Evolutionary conservation across 352 stramenopile genomes (phyloP).

Genomic region (Thalassiosira livingstoniorum): DNA sequence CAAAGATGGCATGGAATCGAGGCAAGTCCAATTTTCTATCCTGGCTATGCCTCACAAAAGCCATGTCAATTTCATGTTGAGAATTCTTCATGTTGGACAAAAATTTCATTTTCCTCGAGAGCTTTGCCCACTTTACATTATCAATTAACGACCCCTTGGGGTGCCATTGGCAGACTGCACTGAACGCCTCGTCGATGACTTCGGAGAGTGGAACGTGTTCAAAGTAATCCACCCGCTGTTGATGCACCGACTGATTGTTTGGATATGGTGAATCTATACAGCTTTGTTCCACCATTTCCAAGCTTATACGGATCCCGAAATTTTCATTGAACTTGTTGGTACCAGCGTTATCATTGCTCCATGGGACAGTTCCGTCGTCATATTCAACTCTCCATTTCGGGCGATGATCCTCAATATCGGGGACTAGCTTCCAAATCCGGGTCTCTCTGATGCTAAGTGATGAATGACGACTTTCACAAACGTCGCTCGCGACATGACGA

Average conservation of each 20-base stretch:
- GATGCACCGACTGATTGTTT: conserved; percentile 32
- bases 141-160: conserved; percentile 54
- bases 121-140: conserved; percentile 74
- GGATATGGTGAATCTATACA: conserved; percentile 45
- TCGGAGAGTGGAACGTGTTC: conserved; percentile 50
- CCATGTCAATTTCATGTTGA: conserved; percentile 66
- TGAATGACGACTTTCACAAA: conserved; percentile 27
- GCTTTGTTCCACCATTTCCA: conserved; percentile 40
- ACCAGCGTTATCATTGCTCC: conserved; percentile 34
- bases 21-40: conserved; percentile 49
- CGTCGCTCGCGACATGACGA: conserved; percentile 46
- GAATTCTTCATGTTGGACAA: conserved; percentile 60
- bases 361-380: conserved; percentile 53
- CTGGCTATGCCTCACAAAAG: conserved; percentile 55
- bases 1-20: conserved; percentile 52
- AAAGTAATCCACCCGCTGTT: conserved; percentile 65
- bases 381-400: conserved; percentile 50
- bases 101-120: conserved; percentile 66
- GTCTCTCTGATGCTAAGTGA: conserved; percentile 32
- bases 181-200: conserved; percentile 60
- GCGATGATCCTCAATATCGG: conserved; percentile 44
- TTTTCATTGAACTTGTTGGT: conserved; percentile 13
- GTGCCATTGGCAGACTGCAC: conserved; percentile 63
- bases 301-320: conserved; percentile 54
- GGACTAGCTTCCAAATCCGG: conserved; percentile 58